Conservation (phyloP, 805 yeast genomes). For the Pichia eremophila region DNA sequence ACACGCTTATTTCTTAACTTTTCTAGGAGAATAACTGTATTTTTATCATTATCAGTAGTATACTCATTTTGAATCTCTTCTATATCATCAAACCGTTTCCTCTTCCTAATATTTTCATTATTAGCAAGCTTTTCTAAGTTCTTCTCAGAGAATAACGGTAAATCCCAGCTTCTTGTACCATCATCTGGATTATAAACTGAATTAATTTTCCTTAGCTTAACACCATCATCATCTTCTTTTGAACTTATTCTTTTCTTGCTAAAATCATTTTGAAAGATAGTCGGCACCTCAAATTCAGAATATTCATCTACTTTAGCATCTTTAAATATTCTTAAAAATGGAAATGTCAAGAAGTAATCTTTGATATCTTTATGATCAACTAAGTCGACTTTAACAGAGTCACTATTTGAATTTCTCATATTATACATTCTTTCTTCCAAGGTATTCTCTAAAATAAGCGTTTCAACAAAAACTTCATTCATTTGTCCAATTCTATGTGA, state of each 20-base stretch:
- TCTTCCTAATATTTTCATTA: slow-evolving; percentile 12
- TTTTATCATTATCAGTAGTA: neutral
- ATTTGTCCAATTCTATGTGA: slow-evolving; percentile 70
- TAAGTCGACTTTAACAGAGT: slow-evolving; percentile 27
- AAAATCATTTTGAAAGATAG: slow-evolving; percentile 8
- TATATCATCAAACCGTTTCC: slow-evolving; percentile 2
- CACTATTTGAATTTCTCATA: slow-evolving; percentile 19
- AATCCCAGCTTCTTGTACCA: slow-evolving; percentile 24
- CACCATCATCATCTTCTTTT: slow-evolving; percentile 10
- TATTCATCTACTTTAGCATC: slow-evolving; percentile 26
- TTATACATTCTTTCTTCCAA: slow-evolving; percentile 61
- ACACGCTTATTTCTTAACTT: slow-evolving; percentile 10
- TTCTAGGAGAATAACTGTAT: slow-evolving; percentile 8
- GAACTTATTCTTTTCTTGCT: neutral
- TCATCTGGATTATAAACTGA: neutral
- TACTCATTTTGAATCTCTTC: slow-evolving; percentile 6
- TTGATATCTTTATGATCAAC: slow-evolving; percentile 55
- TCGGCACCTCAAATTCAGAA: slow-evolving; percentile 10
- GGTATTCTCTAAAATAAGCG: slow-evolving; percentile 51
- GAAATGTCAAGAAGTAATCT: slow-evolving; percentile 41
- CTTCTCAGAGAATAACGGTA: slow-evolving; percentile 29
- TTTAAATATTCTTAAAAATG: slow-evolving; percentile 32
- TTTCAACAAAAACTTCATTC: slow-evolving; percentile 58
- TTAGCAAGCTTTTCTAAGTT: slow-evolving; percentile 23
- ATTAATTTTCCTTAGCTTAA: neutral